Base-by-base conservation (phyloP, 108 stramenopile species). In the Asterionellopsis glacialis region DNA sequence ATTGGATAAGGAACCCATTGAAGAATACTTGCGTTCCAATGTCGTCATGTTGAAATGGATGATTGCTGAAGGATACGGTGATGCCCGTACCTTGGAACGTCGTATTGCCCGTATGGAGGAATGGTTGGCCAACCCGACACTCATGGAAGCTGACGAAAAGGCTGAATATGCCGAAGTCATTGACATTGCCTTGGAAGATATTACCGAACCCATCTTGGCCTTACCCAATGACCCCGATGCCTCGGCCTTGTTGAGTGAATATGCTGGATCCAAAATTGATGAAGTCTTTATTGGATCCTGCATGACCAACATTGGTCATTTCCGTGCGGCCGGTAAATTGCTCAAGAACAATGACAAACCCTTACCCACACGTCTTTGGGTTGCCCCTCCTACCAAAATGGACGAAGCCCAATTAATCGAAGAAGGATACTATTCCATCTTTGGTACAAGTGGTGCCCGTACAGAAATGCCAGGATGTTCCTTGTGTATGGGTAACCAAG, bases 401-500 rank as follows among this genome's bases (percentile, higher is more conserved):
- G 96, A 97, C 77, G 93, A 92, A 70, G 89, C 92, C n/a, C 92
- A 95, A 64, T 86, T 97, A 62, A 85, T 88, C 50, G 90, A 82
- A 53, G 96, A 97, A 67, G 96, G 96, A 44, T 97, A 97, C 83
- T 97, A 97, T 81, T 82, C 85, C 67, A 97, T 83, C 50, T 97
- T 89, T 70, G 96, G 96, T 40, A 81, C 79, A 18, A 88, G 84
- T 41, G 96, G 96, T 52, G 94, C 96, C 39, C 83, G 96, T 54
- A 94, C 88, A 33, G 96, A 97, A 68, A 97, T 97, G 96, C 96
- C 96, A 12, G 96, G 96, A 49, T 97, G 96, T 81, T 82, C 79
- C 51, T 82, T 97, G 58, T 97, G 96, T 79, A 97, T 97, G 96
- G 96, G 96, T 59, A 97, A 97, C 73, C 96, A 97, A 79, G 96